phyloP scores from a whole-genome alignment of 768 basidiomycete species.

The Lyophyllum decastes region DNA sequence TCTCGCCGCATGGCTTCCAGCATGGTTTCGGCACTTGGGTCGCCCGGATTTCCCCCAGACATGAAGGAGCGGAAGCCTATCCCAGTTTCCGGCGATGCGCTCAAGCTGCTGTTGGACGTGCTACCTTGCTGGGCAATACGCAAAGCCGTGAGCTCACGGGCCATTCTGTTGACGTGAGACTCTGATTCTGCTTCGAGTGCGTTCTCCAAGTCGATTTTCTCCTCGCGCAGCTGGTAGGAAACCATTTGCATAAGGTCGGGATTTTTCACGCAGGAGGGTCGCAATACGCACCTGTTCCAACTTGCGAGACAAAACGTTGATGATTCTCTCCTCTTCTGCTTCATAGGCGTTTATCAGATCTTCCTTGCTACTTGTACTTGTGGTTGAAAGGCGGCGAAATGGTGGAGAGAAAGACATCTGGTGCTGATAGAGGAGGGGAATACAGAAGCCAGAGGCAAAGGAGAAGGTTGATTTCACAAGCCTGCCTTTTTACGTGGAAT shows the following conservation, averaged over 20 bases:
- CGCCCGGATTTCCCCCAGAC: constrained; percentile 25
- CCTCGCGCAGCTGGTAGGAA: constrained; percentile 64
- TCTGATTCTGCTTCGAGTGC: constrained; percentile 85
- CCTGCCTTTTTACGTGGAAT: constrained; percentile 25
- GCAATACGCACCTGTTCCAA: constrained; percentile 67
- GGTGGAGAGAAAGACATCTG: constrained; percentile 55
- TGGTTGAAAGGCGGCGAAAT: constrained; percentile 55
- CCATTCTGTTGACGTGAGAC: constrained; percentile 76
- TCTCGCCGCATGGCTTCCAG: constrained; percentile 76
- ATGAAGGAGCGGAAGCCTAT: constrained; percentile 30
- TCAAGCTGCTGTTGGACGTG: constrained; percentile 24
- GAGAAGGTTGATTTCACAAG: constrained; percentile 13
- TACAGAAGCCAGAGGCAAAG: neutral
- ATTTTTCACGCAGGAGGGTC: neutral
- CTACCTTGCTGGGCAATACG: constrained; percentile 53
- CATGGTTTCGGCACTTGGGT: constrained; percentile 57
- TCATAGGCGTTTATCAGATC: constrained; percentile 87
- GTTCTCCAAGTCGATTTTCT: constrained; percentile 84
- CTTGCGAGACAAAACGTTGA: constrained; percentile 80
- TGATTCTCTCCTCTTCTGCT: constrained; percentile 88
- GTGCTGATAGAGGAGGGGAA: neutral
- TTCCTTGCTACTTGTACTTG: constrained; percentile 60
- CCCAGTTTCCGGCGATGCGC: constrained; percentile 34
- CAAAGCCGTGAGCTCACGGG: constrained; percentile 67
- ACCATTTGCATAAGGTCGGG: neutral